Percentiles rank a stretch among this genome's conserved stretches.
phyloP scores from a whole-genome alignment of 257 asterid genomes.

The Paulownia fortunei region DNA sequence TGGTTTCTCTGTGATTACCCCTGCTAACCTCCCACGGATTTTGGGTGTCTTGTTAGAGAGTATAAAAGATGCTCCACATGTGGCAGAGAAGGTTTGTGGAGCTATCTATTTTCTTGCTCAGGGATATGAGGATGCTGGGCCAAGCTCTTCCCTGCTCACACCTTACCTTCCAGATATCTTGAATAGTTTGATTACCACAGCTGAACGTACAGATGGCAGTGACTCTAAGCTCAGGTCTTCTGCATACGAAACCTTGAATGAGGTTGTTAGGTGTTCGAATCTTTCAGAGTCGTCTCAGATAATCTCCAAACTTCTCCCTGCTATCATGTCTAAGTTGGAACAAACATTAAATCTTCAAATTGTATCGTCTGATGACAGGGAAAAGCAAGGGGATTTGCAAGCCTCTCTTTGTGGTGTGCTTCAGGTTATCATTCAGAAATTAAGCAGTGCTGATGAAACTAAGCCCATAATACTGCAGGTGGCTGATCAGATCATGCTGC shows the following conservation, averaged over 20 bases:
- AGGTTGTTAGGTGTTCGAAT: constrained; percentile 76
- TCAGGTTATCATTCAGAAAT: constrained; percentile 83
- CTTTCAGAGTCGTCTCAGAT: constrained; percentile 69
- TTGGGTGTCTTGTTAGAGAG: constrained; percentile 67
- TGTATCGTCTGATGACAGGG: constrained; percentile 76
- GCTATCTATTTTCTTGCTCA: constrained; percentile 87
- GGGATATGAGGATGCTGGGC: constrained; percentile 85
- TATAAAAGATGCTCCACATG: constrained; percentile 72
- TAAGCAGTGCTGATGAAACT: constrained; percentile 64
- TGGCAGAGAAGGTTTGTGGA: constrained; percentile 85
- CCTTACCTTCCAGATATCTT: constrained; percentile 67
- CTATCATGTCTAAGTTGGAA: constrained; percentile 70
- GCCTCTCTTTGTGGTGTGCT: constrained; percentile 89
- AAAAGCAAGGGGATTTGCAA: constrained; percentile 85
- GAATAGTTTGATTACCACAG: constrained; percentile 57
- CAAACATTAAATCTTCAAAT: constrained; percentile 63
- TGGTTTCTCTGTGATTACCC: constrained; percentile 71
- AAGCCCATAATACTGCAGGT: constrained; percentile 65
- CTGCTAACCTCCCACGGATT: constrained; percentile 62
- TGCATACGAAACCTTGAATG: constrained; percentile 80
- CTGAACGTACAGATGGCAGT: constrained; percentile 72
- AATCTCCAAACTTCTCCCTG: constrained; percentile 68
- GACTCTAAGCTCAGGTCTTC: constrained; percentile 76
- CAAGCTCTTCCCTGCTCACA: constrained; percentile 68
- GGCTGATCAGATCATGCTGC: constrained; percentile 76